Base-by-base conservation (phyloP, 2,329 filamentous ascomycete species). In the Pyrenochaeta sp. region DNA sequence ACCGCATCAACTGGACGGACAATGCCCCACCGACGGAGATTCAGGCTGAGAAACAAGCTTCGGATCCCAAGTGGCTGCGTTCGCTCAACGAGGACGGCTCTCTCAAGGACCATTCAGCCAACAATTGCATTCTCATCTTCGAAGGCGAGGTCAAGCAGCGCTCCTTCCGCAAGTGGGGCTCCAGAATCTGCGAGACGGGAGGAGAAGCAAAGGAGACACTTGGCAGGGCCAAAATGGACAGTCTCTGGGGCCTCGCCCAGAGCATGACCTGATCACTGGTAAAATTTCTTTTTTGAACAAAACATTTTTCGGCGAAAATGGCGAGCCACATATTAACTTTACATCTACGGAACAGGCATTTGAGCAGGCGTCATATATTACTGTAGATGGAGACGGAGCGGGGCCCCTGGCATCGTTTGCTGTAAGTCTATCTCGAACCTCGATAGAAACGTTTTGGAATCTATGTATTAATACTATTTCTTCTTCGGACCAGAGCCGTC, bases 1-100 rank as follows among this genome's bases (percentile, higher is more conserved):
- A 93, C 58, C 90, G 94, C 34, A 91, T 97, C 63, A 88, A 96
- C 70, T 99, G 95, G 94, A 88, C 88, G 2, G 92, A 97, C 67
- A 96, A 96, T 59, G 81, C 84, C 0, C 85, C 85, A 2, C 86
- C 91, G 0, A 79, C 84, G 28, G 80, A 79, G 7, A 74, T 71
- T 21, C 72, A 74, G 40, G 76, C 85, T 47, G 80, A 79, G 24
- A 86, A 85, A 44, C 78, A 81, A 43, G 83, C 82, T 45, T 81
- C 82, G 1, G 78, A 85, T 32, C 84, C 85, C 13, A 69, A 77
- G 30, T 96, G 91, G 90, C 77, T 96, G 34, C 82, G 86, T 48
- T 85, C 89, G 1, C 83, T 94, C 62, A 87, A 92, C 62, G 88
- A 91, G 45, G 80, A 85, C 7, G 90, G 90, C 2, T 81, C 86